These are phyloP conservation scores for Ricinus communis DNA, from an alignment of 345 rosid genomes.

Conservation along the genomic window DNA sequence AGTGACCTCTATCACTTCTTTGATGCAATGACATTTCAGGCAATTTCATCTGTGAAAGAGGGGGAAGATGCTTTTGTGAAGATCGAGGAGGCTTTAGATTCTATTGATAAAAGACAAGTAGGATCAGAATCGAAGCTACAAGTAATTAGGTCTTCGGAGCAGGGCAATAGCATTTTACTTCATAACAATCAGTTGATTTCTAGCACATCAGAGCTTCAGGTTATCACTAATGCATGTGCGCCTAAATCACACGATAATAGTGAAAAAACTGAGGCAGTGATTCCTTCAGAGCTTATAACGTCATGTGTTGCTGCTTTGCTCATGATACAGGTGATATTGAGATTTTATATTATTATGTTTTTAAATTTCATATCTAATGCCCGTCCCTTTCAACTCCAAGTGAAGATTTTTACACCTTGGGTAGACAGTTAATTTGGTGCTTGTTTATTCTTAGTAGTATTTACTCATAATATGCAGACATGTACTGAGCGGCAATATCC, in stretches of 20 bases:
- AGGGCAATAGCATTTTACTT: slow-evolving; percentile 36
- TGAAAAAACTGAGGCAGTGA: slow-evolving; percentile 46
- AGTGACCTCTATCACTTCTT: background rate
- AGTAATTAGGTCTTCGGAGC: slow-evolving; percentile 42
- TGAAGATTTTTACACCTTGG: background rate
- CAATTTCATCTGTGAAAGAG: slow-evolving; percentile 63
- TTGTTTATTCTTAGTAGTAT: slow-evolving; percentile 1
- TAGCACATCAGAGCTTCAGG: slow-evolving; percentile 34
- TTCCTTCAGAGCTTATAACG: slow-evolving; percentile 72
- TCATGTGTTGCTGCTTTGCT: slow-evolving; percentile 86
- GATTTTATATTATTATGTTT: background rate
- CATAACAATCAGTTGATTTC: slow-evolving; percentile 38
- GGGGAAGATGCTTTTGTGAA: slow-evolving; percentile 65
- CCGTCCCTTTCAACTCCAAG: background rate
- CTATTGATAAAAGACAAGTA: slow-evolving; percentile 45
- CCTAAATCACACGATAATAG: slow-evolving; percentile 37
- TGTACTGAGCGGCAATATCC: slow-evolving; percentile 87
- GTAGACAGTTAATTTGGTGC: too few species aligned
- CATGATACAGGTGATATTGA: slow-evolving; percentile 71
- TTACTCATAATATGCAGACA: slow-evolving; percentile 45
- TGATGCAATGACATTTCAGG: slow-evolving; percentile 49
- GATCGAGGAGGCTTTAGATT: slow-evolving; percentile 69
- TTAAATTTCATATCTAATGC: background rate
- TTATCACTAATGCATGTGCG: slow-evolving; percentile 20
- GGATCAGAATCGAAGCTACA: slow-evolving; percentile 37